Percentiles rank a stretch among this genome's conserved stretches.
Conservation (phyloP, 352 stramenopile species). For the Globisporangium solare region DNA sequence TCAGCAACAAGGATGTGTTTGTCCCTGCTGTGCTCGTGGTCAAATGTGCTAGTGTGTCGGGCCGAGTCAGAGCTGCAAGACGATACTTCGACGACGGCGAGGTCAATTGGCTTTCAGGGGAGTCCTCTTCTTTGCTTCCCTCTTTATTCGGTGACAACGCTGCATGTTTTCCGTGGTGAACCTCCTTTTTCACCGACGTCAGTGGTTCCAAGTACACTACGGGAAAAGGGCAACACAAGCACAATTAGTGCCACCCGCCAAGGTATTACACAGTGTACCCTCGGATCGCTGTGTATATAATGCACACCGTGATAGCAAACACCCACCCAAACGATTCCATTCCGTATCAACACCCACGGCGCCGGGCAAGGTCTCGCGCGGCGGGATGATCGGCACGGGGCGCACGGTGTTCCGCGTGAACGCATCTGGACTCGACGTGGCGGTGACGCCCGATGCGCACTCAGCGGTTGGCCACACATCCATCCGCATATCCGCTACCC, state of each 20-base stretch:
- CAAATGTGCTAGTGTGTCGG: not conserved
- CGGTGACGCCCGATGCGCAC: not conserved
- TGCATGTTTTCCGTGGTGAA: constrained; percentile 29
- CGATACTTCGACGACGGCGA: constrained; percentile 4
- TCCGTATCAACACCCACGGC: constrained; percentile 24
- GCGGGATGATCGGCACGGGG: constrained; percentile 22
- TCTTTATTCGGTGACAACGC: not conserved
- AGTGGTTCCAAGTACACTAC: constrained; percentile 38
- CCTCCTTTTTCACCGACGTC: constrained; percentile 35
- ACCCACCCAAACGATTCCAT: constrained; percentile 29
- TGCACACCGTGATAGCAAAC: too few species aligned
- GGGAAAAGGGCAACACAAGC: not conserved
- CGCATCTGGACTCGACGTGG: not conserved
- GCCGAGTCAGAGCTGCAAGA: constrained; percentile 4
- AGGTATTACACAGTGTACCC: not conserved
- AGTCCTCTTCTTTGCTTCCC: not conserved
- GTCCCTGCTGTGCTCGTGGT: not conserved
- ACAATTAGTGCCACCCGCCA: too few species aligned
- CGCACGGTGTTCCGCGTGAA: not conserved
- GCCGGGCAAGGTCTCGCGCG: constrained; percentile 15
- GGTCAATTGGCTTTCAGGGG: not conserved
- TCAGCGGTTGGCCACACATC: not conserved
- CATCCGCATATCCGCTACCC: too few species aligned
- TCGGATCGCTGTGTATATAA: too few species aligned
- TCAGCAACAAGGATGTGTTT: not conserved